These are phyloP conservation scores for Dactylellina cionopaga DNA, from an alignment of 2,329 filamentous ascomycete species.

Conservation along the genomic window DNA sequence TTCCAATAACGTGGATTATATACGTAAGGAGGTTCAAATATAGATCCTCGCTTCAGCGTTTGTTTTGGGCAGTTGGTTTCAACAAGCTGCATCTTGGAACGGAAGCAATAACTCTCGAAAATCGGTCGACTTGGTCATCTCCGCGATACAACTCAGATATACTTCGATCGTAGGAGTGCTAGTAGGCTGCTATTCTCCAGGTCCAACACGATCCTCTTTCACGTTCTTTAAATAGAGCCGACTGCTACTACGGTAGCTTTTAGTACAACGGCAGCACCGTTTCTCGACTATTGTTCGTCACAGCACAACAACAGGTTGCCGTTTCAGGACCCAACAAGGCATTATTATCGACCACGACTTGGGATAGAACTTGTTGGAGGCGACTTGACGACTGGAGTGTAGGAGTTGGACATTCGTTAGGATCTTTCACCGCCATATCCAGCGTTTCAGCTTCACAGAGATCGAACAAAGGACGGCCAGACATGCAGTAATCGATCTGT, in stretches of 20 bases:
- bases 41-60: slow-evolving; percentile 48
- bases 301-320: slow-evolving; percentile 4
- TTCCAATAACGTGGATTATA: slow-evolving; percentile 21
- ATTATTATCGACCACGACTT: slow-evolving; percentile 12
- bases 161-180: background rate
- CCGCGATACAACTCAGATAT: background rate
- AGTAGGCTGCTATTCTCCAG: background rate
- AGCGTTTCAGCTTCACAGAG: slow-evolving; percentile 37
- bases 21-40: slow-evolving; percentile 42
- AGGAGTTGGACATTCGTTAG: slow-evolving; percentile 22
- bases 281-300: slow-evolving; percentile 18
- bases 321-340: slow-evolving; percentile 29
- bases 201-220: background rate
- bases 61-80: slow-evolving; percentile 32
- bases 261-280: slow-evolving; percentile 2
- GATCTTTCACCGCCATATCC: slow-evolving; percentile 36
- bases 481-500: slow-evolving; percentile 41
- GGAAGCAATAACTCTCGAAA: slow-evolving; percentile 30
- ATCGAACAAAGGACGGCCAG: slow-evolving; percentile 44
- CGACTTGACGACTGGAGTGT: slow-evolving; percentile 8
- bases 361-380: slow-evolving; percentile 34
- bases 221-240: background rate
- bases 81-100: slow-evolving; percentile 39
- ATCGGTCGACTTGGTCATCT: slow-evolving; percentile 10
- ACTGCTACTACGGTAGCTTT: background rate